A percentile compares a stretch with the other conserved stretches of the same genome.
Evolutionary conservation across 192 early-diverging fungal genomes (phyloP).

Genomic region (Lobosporangium transversale): DNA sequence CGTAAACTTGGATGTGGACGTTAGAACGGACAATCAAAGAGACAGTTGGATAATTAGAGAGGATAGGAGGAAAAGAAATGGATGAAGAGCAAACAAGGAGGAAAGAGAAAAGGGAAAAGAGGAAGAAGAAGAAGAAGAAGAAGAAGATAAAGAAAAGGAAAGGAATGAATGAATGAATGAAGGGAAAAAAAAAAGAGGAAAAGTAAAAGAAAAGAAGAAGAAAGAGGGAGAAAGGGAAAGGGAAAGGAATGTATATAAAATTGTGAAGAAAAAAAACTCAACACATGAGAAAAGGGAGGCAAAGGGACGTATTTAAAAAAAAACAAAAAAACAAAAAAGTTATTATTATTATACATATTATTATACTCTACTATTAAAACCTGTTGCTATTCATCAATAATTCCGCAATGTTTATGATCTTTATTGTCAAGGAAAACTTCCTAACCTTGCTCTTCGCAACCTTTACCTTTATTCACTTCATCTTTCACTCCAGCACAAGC

Average conservation of each 20-base stretch:
- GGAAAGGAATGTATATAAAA: not conserved
- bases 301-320: not conserved
- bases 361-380: not conserved
- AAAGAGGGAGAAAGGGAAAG: not conserved
- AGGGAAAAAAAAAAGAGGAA: not conserved
- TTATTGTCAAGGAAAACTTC: too few relatives aligned
- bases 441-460: too few relatives aligned
- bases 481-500: too few relatives aligned
- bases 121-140: constrained; percentile 1
- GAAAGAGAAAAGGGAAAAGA: constrained; percentile 4
- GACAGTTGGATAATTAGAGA: too few relatives aligned
- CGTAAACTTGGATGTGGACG: not conserved
- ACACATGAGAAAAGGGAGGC: not conserved
- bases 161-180: not conserved
- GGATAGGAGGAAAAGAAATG: too few relatives aligned
- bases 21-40: too few relatives aligned
- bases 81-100: not conserved
- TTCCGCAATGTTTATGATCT: too few relatives aligned
- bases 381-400: not conserved
- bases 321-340: constrained; percentile 1
- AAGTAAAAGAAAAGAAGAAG: not conserved
- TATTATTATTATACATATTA: not conserved
- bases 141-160: not conserved
- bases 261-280: not conserved
- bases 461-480: too few relatives aligned